Evolutionary conservation across 2,329 filamentous ascomycete genomes (phyloP).

Genomic region (Tricladium varicosporioides): DNA sequence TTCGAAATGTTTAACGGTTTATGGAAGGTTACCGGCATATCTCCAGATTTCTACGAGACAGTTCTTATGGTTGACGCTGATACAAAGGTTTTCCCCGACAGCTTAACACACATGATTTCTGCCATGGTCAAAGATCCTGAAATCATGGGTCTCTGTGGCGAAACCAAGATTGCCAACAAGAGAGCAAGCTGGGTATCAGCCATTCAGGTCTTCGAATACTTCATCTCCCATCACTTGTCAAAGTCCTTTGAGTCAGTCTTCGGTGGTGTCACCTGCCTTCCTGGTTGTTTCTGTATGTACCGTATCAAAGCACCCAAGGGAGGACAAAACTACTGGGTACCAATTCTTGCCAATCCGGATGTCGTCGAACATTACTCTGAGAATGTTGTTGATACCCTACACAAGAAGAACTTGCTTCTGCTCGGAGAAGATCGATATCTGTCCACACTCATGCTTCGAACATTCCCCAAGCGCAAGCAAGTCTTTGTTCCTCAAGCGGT

Average conservation of each 20-base stretch:
- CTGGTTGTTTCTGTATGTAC: slow-evolving; percentile 99
- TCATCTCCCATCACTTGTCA: slow-evolving; percentile 94
- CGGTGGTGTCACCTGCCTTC: slow-evolving; percentile 96
- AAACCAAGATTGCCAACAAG: slow-evolving; percentile 99
- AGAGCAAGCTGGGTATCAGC: slow-evolving; percentile 90
- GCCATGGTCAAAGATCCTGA: slow-evolving; percentile 99
- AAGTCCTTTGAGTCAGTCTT: slow-evolving; percentile 99
- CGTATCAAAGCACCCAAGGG: slow-evolving; percentile 99
- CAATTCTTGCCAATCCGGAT: slow-evolving; percentile 95
- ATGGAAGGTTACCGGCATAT: slow-evolving; percentile 98
- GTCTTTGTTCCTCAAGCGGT: slow-evolving; percentile 98
- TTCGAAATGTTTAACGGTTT: slow-evolving; percentile 99
- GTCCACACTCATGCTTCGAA: slow-evolving; percentile 96
- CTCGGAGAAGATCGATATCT: slow-evolving; percentile 94
- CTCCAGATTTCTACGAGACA: slow-evolving; percentile 95
- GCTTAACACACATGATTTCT: slow-evolving; percentile 96
- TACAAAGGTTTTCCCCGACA: slow-evolving; percentile 98
- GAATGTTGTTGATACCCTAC: slow-evolving; percentile 96
- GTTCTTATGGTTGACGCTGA: slow-evolving; percentile 99
- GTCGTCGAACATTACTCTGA: slow-evolving; percentile 99
- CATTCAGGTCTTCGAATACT: slow-evolving; percentile 99
- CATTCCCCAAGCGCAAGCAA: slow-evolving; percentile 98
- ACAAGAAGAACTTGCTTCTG: slow-evolving; percentile 93
- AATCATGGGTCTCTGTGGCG: slow-evolving; percentile 97
- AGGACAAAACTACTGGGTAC: slow-evolving; percentile 98